Conservation (phyloP, 352 stramenopile genomes). For the Globisporangium paddicum region DNA sequence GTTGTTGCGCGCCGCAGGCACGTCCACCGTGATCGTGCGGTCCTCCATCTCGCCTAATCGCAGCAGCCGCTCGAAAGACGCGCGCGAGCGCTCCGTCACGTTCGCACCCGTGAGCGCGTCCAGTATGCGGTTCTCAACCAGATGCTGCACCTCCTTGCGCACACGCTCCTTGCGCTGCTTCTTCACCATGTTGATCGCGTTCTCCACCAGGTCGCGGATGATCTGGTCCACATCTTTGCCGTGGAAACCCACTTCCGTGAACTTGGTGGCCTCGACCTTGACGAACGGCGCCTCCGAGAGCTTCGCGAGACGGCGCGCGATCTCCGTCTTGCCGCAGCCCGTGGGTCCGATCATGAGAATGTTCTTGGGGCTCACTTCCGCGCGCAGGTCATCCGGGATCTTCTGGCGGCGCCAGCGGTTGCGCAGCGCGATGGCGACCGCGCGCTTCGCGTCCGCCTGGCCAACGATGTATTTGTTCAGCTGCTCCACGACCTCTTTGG, state of each 20-base stretch:
- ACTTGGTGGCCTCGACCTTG: slow-evolving; percentile 99
- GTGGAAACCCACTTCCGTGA: slow-evolving; percentile 99
- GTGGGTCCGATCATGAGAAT: slow-evolving; percentile 99
- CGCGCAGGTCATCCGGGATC: slow-evolving; percentile 88
- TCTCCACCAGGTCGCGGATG: slow-evolving; percentile 98
- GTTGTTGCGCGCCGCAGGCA: slow-evolving; percentile 49
- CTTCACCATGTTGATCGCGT: slow-evolving; percentile 95
- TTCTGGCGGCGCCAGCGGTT: slow-evolving; percentile 98
- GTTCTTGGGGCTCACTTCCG: slow-evolving; percentile 98
- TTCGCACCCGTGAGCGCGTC: slow-evolving; percentile 92
- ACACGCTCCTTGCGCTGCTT: slow-evolving; percentile 93
- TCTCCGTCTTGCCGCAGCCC: slow-evolving; percentile 98
- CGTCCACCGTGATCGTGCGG: slow-evolving; percentile 73
- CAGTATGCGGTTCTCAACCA: slow-evolving; percentile 95
- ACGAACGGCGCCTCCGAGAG: slow-evolving; percentile 97
- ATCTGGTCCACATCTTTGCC: slow-evolving; percentile 99
- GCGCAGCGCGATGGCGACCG: slow-evolving; percentile 97
- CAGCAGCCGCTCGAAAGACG: slow-evolving; percentile 93
- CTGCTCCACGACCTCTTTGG: slow-evolving; percentile 91
- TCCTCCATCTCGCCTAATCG: slow-evolving; percentile 76
- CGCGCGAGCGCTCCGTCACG: slow-evolving; percentile 66
- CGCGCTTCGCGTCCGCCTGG: slow-evolving; percentile 96
- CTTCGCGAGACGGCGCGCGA: slow-evolving; percentile 95
- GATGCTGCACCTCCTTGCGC: slow-evolving; percentile 87
- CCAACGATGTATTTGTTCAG: slow-evolving; percentile 98